Percentiles rank a stretch among this genome's conserved stretches.
phyloP scores from a whole-genome alignment of 305 asterid genomes.

The Fraxinus sp. region DNA sequence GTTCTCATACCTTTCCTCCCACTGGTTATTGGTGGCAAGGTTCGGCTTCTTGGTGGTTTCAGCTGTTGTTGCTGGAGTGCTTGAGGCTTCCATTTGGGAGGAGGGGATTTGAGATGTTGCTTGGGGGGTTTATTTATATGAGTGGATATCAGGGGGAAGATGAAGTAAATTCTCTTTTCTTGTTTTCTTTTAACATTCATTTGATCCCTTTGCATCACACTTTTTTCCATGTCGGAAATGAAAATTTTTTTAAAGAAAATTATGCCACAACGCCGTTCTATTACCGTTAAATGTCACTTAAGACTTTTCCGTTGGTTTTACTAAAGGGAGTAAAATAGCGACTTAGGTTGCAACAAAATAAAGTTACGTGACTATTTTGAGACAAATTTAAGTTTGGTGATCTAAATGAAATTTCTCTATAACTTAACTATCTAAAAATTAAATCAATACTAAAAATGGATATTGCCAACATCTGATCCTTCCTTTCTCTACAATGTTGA shows the following conservation, averaged over 20 bases:
- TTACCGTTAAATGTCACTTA: background rate
- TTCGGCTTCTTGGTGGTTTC: background rate
- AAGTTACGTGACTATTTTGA: background rate
- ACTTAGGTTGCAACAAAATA: background rate
- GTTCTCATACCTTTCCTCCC: background rate
- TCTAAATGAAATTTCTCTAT: background rate
- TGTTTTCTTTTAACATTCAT: background rate
- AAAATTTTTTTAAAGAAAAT: background rate
- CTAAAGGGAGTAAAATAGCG: background rate
- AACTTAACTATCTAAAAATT: background rate
- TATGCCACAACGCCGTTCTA: background rate
- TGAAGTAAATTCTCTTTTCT: background rate
- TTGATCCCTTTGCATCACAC: background rate
- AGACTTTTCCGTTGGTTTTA: background rate
- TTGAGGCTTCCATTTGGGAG: background rate
- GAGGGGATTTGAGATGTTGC: background rate
- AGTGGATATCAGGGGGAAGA: background rate
- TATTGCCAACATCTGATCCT: background rate
- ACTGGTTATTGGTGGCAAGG: background rate
- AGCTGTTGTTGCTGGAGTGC: background rate
- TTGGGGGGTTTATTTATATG: background rate
- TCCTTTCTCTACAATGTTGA: background rate
- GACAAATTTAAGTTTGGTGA: background rate
- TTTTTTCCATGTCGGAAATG: background rate
- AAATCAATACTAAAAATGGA: background rate